Base-by-base conservation (phyloP, 345 rosid genomes). In the Eucalyptus sideroxylon region DNA sequence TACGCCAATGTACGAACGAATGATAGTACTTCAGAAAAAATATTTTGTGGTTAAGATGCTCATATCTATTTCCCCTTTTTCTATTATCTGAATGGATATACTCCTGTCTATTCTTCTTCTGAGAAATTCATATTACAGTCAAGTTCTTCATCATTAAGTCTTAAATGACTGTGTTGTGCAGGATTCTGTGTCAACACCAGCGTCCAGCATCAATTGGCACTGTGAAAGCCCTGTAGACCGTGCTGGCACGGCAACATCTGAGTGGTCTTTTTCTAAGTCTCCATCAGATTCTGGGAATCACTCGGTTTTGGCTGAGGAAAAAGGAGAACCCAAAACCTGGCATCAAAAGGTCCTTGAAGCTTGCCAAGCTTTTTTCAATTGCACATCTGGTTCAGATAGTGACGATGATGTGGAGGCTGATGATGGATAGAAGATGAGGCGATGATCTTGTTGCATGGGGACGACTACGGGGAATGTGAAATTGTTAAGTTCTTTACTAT, bases 361-460 rank as follows among this genome's bases (percentile, higher is more conserved):
- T 34, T 96, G 98, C 88, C 93, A 85, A 37, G 91, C 86, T 80
- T 96, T 96, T 89, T 94, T 94, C 72, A 23, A 89, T 0, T 50
- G 44, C 85, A 88, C 51, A 59, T 81, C 77, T 69, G 90, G 88
- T 88, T 88, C 92, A n/a, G 91, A 88, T 17, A 40, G 56, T n/a
- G 55, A 49, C 19, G 60, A 45, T 65, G 65, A 87, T 40, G 40
- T 23, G 53, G 51, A 30, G 87, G 89, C 26, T 26, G 87, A 45
- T 23, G 65, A 88, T 50, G 89, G 50, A 47, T 51, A 19, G 89
- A 45, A 9, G 87, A 82, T 11, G 31, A 56, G 40, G 37, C 21
- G 87, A 67, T 27, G 88, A 72, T 16, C 92, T 90, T 30, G 82
- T 72, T 34, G 82, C 45, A 72, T 72, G 82, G 45, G 14, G 92